Evolutionary conservation across 208 protist species (phyloP), one percentile per base, ranked within the genome.

Genomic region (Trichomonas vaginalis): DNA sequence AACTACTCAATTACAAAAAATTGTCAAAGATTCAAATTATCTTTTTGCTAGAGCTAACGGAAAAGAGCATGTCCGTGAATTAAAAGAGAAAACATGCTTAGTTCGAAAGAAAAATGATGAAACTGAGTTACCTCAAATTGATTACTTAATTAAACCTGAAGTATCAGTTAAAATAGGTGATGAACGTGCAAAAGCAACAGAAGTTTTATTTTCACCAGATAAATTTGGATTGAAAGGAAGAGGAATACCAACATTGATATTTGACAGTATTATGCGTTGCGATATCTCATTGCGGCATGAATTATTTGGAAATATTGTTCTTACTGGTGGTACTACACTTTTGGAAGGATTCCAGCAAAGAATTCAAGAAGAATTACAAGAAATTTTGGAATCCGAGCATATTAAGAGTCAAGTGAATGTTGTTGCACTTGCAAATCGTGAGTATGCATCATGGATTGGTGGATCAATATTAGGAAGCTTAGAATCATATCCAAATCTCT

Each of bases 391-490:
- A 9, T 39, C 51, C 8, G 27, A 47, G 6, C 2, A 96, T 96
- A 97, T 96, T 37, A 96, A 96, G 56, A 83, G 96, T 23, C 4
- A 62, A 32, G 97, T 97, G 48, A 97, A 97, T 95, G 95, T 97
- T 45, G 49, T 96, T 88, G 37, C 83, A 32, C 95, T 96, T 21
- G 42, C 90, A 23, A 98, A 99, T 97, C 96, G 98, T 9, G 97
- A 97, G 48, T 97, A 97, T 95, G 3, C 96, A 45, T 97, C 97
- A 32, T 99, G 99, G 97, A 97, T 99, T 47, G 98, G 99, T 79
- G 99, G 98, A 49, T 99, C 98, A n/a, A 99, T 99, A 96, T 97
- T 99, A 70, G 98, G 98, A 21, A 99, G 98, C 23, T 97, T 99
- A 35, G 97, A 98, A n/a, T 97, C 98, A 0, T 99, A 99, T 95